Evolutionary conservation across 106 monocot genomes (phyloP).

Genomic region (Dioscorea dumetorum): DNA sequence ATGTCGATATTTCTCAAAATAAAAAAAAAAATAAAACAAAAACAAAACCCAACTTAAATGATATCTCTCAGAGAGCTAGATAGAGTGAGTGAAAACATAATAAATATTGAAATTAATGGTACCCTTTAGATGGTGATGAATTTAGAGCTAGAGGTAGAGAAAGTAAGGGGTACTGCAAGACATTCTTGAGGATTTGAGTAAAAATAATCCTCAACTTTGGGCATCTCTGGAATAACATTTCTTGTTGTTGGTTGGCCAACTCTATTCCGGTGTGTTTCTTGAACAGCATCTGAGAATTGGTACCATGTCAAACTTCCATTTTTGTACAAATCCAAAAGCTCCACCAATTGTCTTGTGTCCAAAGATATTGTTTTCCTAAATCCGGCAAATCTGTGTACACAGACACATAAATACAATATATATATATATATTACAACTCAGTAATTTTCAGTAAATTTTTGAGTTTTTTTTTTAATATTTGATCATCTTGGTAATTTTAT

Average conservation of each 20-base stretch:
- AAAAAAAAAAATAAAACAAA: too few species aligned
- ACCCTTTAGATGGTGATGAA: too few species aligned
- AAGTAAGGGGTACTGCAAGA: slow-evolving; percentile 7
- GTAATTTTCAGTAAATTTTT: too few species aligned
- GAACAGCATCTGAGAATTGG: slow-evolving; percentile 46
- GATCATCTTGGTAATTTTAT: too few species aligned
- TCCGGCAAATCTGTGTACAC: slow-evolving; percentile 37
- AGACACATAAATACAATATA: not conserved
- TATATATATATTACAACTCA: too few species aligned
- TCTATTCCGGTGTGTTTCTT: slow-evolving; percentile 39
- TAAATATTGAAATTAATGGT: too few species aligned
- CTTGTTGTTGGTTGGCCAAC: slow-evolving; percentile 52
- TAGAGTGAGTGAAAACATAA: too few species aligned
- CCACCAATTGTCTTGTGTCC: slow-evolving; percentile 58
- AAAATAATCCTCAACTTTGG: slow-evolving; percentile 88
- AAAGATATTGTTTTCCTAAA: slow-evolving; percentile 55
- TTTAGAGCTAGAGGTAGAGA: too few species aligned
- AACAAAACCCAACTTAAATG: too few species aligned
- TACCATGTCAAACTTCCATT: slow-evolving; percentile 59
- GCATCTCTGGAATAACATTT: slow-evolving; percentile 33
- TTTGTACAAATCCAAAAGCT: slow-evolving; percentile 60
- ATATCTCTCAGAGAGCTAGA: too few species aligned
- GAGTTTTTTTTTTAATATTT: too few species aligned
- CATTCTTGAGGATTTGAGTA: slow-evolving; percentile 93
- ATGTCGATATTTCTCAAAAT: too few species aligned